Evolutionary conservation across 495 filamentous ascomycete species (phyloP).

Genomic region (Neurospora sublineolata): DNA sequence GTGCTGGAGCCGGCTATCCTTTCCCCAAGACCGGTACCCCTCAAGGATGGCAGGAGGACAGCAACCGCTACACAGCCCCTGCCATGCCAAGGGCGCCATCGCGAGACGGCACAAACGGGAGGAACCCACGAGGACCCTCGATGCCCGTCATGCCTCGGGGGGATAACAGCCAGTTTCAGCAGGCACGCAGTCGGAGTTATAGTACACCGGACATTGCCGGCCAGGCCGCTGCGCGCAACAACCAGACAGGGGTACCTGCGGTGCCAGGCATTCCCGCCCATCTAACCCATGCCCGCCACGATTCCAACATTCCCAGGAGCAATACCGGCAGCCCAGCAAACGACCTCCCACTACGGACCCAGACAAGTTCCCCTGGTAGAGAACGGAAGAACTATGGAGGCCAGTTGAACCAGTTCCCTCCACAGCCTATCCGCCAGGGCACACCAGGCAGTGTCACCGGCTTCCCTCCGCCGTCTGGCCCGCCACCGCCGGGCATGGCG

Average conservation of each 20-base stretch:
- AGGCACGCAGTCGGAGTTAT: slow-evolving; percentile 48
- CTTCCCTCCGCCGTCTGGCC: slow-evolving; percentile 21
- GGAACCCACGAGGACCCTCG: slow-evolving; percentile 65
- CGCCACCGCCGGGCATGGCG: slow-evolving; percentile 20
- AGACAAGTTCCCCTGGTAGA: slow-evolving; percentile 39
- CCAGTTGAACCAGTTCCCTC: slow-evolving; percentile 36
- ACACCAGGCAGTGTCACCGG: slow-evolving; percentile 25
- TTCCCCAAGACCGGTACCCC: slow-evolving; percentile 67
- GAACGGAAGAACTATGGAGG: slow-evolving; percentile 31
- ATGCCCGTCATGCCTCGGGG: slow-evolving; percentile 61
- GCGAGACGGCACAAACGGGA: slow-evolving; percentile 60
- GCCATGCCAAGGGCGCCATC: slow-evolving; percentile 69
- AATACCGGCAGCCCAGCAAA: slow-evolving; percentile 42
- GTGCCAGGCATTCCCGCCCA: slow-evolving; percentile 47
- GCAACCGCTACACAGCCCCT: slow-evolving; percentile 75
- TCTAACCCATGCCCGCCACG: slow-evolving; percentile 36
- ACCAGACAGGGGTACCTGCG: slow-evolving; percentile 32
- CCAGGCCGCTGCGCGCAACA: slow-evolving; percentile 25
- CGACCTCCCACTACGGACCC: slow-evolving; percentile 38
- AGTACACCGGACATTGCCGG: slow-evolving; percentile 52
- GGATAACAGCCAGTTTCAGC: slow-evolving; percentile 39
- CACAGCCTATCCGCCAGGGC: slow-evolving; percentile 34
- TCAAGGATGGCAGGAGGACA: slow-evolving; percentile 54
- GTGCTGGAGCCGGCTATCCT: slow-evolving; percentile 47
- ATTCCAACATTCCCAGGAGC: slow-evolving; percentile 42